Conservation (phyloP, 495 filamentous ascomycete genomes). For the Penicillium psychrofluorescens region DNA sequence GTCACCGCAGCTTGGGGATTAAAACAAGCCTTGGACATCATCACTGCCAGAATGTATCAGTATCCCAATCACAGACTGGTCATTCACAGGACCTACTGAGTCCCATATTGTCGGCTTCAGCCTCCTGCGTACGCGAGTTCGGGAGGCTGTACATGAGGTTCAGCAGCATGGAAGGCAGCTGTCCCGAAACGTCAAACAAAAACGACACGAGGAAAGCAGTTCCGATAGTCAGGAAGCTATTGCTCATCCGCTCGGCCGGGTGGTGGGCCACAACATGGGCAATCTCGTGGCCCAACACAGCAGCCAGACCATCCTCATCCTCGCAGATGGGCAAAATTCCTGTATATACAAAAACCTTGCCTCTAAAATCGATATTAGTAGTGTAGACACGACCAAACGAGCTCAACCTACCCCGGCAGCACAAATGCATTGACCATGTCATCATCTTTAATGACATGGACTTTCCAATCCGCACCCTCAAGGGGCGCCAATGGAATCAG, state of each 20-base stretch:
- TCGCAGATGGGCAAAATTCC: slow-evolving; percentile 69
- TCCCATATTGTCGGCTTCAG: slow-evolving; percentile 84
- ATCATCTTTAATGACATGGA: slow-evolving; percentile 72
- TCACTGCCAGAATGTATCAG: slow-evolving; percentile 30
- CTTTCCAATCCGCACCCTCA: slow-evolving; percentile 64
- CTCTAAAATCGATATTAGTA: slow-evolving; percentile 28
- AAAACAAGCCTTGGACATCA: slow-evolving; percentile 62
- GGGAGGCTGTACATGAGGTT: slow-evolving; percentile 62
- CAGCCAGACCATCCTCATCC: slow-evolving; percentile 70
- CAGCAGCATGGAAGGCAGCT: slow-evolving; percentile 33
- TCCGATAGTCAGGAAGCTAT: slow-evolving; percentile 47
- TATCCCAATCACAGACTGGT: slow-evolving; percentile 28
- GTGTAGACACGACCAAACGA: background rate
- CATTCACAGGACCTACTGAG: slow-evolving; percentile 42
- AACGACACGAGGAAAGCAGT: slow-evolving; percentile 44
- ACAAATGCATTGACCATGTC: slow-evolving; percentile 75
- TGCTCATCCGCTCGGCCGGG: slow-evolving; percentile 65
- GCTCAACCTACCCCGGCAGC: slow-evolving; percentile 55
- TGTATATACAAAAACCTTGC: slow-evolving; percentile 88
- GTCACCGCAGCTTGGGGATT: slow-evolving; percentile 64
- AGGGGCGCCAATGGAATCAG: slow-evolving; percentile 65
- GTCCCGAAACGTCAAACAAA: slow-evolving; percentile 43
- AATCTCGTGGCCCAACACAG: slow-evolving; percentile 88
- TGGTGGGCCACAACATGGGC: slow-evolving; percentile 87
- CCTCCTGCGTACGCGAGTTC: slow-evolving; percentile 62